A percentile compares a stretch with the other conserved stretches of the same genome.
Conservation (phyloP, 805 yeast genomes). For the Blastobotrys mokoenaii region DNA sequence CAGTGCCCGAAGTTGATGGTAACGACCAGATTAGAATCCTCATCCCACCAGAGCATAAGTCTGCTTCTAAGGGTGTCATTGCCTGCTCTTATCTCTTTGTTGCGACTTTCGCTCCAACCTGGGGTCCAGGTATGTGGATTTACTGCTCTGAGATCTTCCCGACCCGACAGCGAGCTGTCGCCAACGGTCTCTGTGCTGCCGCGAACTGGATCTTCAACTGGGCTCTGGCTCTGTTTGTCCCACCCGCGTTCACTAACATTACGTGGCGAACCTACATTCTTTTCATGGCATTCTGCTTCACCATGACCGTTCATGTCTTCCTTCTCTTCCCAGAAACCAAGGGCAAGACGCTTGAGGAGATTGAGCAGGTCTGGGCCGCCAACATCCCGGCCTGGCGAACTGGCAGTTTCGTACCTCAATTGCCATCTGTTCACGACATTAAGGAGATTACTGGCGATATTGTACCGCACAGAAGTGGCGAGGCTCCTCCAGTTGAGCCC, state of each 20-base stretch:
- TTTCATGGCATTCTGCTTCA: slow-evolving; percentile 45
- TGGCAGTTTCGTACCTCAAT: slow-evolving; percentile 23
- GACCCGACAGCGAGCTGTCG: slow-evolving; percentile 41
- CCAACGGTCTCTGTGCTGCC: slow-evolving; percentile 41
- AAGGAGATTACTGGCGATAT: slow-evolving; percentile 19
- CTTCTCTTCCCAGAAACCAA: slow-evolving; percentile 20
- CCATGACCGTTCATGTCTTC: slow-evolving; percentile 38
- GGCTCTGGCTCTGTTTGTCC: slow-evolving; percentile 46
- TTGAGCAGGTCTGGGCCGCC: slow-evolving; percentile 38
- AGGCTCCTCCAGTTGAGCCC: not conserved
- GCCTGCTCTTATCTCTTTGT: slow-evolving; percentile 51
- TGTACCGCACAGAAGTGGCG: not conserved
- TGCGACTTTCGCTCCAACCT: slow-evolving; percentile 67
- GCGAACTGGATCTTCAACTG: slow-evolving; percentile 31
- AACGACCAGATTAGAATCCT: slow-evolving; percentile 15
- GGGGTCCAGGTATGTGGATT: slow-evolving; percentile 53
- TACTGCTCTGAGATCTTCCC: too few species aligned
- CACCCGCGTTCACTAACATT: slow-evolving; percentile 41
- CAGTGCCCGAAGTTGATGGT: slow-evolving; percentile 10
- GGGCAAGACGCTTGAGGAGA: slow-evolving; percentile 32
- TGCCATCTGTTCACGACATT: slow-evolving; percentile 18
- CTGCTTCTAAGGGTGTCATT: slow-evolving; percentile 42
- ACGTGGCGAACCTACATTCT: slow-evolving; percentile 51
- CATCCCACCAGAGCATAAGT: slow-evolving; percentile 25
- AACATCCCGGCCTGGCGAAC: slow-evolving; percentile 74